Evolutionary conservation across 108 stramenopile genomes (phyloP).

Genomic region (Chaetoceros muelleri): DNA sequence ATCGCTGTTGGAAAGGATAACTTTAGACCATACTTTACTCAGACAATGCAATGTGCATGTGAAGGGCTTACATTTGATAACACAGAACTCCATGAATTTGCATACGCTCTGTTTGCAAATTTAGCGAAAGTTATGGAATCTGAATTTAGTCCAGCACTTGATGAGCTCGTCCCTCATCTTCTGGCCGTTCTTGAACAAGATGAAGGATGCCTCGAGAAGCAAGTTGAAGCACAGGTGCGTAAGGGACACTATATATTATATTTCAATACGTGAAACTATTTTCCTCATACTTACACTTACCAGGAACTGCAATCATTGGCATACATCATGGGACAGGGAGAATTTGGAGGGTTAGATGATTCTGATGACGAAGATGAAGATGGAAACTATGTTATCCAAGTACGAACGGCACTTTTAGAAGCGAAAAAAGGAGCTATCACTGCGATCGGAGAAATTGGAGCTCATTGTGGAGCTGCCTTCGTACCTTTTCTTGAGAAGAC

Average conservation of each 20-base stretch:
- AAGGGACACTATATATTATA: background rate
- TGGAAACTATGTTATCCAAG: constrained; percentile 73
- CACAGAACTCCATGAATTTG: constrained; percentile 92
- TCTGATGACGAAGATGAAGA: constrained; percentile 87
- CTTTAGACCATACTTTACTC: constrained; percentile 90
- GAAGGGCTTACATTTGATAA: constrained; percentile 77
- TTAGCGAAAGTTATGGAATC: constrained; percentile 93
- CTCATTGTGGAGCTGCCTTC: constrained; percentile 83
- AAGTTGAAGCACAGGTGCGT: constrained; percentile 46
- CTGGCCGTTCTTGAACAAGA: constrained; percentile 68
- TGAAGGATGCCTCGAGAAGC: constrained; percentile 71
- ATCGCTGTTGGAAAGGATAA: constrained; percentile 89
- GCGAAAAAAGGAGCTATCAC: constrained; percentile 94
- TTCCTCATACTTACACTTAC: constrained; percentile 13
- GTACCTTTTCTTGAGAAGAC: constrained; percentile 64
- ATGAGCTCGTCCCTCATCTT: constrained; percentile 87
- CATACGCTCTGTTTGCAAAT: constrained; percentile 94
- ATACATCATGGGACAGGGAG: constrained; percentile 29
- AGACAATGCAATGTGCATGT: constrained; percentile 84
- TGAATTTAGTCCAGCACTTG: constrained; percentile 86
- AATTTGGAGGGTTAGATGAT: constrained; percentile 74
- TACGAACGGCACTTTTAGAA: constrained; percentile 88
- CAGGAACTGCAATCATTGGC: constrained; percentile 41
- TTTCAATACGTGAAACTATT: background rate
- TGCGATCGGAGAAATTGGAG: constrained; percentile 92